Percentiles rank a stretch among this genome's conserved stretches.
Evolutionary conservation across 805 yeast genomes (phyloP).

Genomic region (Candida sithepensis): DNA sequence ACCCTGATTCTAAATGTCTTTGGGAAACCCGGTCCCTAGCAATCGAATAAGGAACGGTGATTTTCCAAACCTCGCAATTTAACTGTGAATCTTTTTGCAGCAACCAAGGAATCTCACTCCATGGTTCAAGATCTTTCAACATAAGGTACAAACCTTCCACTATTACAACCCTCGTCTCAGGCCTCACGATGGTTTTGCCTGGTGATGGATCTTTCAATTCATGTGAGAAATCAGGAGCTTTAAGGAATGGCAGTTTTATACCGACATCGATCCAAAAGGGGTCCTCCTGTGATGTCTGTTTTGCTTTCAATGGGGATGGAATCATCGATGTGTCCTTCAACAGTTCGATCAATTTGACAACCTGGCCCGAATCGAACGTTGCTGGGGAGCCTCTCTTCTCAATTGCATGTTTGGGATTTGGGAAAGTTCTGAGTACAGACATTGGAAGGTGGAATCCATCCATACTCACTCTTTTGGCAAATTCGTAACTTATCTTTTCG

Average conservation of each 20-base stretch:
- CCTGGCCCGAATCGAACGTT: constrained; percentile 67
- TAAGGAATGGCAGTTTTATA: constrained; percentile 34
- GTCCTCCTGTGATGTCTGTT: neutral
- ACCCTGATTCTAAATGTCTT: constrained; percentile 62
- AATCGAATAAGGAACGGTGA: constrained; percentile 41
- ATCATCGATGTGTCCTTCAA: constrained; percentile 27
- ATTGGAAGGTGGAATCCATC: constrained; percentile 75
- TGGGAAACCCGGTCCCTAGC: constrained; percentile 58
- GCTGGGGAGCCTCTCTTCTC: constrained; percentile 78
- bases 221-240: constrained; percentile 75
- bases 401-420: constrained; percentile 55
- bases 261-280: constrained; percentile 10
- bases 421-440: constrained; percentile 41
- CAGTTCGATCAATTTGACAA: constrained; percentile 32
- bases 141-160: constrained; percentile 77
- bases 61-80: constrained; percentile 46
- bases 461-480: constrained; percentile 58
- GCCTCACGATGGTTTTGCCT: constrained; percentile 43
- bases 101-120: constrained; percentile 46
- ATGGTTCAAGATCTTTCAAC: constrained; percentile 47
- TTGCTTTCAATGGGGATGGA: neutral
- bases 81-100: constrained; percentile 22
- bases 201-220: constrained; percentile 66
- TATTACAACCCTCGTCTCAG: constrained; percentile 51
- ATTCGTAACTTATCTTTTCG: constrained; percentile 6